phyloP scores from a whole-genome alignment of 805 yeast species.

The Yamadazyma endophytica region DNA sequence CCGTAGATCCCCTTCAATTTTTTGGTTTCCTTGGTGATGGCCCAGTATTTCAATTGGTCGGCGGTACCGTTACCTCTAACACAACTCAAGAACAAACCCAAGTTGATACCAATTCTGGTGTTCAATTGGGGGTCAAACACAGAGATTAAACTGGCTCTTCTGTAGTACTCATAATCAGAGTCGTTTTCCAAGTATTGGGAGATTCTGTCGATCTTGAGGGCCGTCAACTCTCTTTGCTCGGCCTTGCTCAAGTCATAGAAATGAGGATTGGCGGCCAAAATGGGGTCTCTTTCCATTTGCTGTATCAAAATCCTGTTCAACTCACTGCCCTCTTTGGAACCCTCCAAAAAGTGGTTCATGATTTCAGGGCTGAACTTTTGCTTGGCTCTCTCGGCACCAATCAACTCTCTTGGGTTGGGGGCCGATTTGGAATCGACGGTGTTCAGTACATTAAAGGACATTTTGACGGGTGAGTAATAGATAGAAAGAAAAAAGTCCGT shows the following conservation, averaged over 20 bases:
- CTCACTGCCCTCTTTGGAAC: conserved; percentile 37
- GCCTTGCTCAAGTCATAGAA: conserved; percentile 57
- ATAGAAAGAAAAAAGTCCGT: background rate
- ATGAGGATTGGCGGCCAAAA: conserved; percentile 48
- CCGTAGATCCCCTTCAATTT: conserved; percentile 56
- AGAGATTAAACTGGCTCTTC: conserved; percentile 55
- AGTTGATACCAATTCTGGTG: conserved; percentile 84
- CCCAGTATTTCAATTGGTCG: conserved; percentile 83
- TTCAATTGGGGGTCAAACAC: conserved; percentile 74
- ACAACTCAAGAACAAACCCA: conserved; percentile 79
- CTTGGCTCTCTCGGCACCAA: conserved; percentile 30
- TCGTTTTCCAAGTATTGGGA: conserved; percentile 56
- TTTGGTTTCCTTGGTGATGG: conserved; percentile 60
- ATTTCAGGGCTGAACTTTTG: conserved; percentile 28
- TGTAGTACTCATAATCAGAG: conserved; percentile 45
- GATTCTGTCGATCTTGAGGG: conserved; percentile 56
- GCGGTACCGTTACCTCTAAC: conserved; percentile 84
- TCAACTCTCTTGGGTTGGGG: conserved; percentile 30
- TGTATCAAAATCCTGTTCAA: conserved; percentile 48
- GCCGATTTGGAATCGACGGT: conserved; percentile 20
- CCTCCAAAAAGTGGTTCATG: conserved; percentile 41
- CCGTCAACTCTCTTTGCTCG: conserved; percentile 58
- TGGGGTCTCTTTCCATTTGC: conserved; percentile 65
- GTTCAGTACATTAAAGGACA: conserved; percentile 7
- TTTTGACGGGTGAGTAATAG: background rate